Conservation (phyloP, 495 filamentous ascomycete genomes). For the Penicillium argentinense region DNA sequence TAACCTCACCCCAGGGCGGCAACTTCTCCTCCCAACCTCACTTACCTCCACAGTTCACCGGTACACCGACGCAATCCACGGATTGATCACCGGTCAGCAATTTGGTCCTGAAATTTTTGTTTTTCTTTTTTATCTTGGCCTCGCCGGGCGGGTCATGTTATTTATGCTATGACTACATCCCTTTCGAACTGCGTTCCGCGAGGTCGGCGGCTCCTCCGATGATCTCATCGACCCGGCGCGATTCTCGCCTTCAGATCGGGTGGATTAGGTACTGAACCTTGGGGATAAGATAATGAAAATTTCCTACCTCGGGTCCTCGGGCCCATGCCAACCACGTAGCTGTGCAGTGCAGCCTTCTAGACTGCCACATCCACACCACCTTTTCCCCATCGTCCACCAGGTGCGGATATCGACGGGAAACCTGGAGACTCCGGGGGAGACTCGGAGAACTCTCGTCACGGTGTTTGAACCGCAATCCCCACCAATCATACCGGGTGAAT, state of each 20-base stretch:
- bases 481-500: slow-evolving; percentile 1
- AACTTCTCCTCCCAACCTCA: too few relatives aligned
- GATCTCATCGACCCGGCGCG: slow-evolving; percentile 15
- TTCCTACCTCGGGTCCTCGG: slow-evolving; percentile 28
- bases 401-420: slow-evolving; percentile 27
- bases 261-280: slow-evolving; percentile 19
- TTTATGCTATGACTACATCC: neutral
- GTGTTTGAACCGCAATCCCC: slow-evolving; percentile 7
- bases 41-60: slow-evolving; percentile 19
- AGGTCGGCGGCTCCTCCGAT: slow-evolving; percentile 16
- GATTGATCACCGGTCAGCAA: slow-evolving; percentile 4
- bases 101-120: slow-evolving; percentile 1
- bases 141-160: too few relatives aligned
- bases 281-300: slow-evolving; percentile 3
- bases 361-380: too few relatives aligned
- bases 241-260: slow-evolving; percentile 14
- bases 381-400: neutral
- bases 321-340: neutral
- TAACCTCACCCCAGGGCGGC: too few relatives aligned
- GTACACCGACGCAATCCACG: slow-evolving; percentile 18
- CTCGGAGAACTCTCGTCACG: slow-evolving; percentile 30
- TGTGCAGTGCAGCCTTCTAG: neutral
- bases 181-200: neutral
- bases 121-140: neutral
- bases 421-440: slow-evolving; percentile 21